Base-by-base conservation (phyloP, 2,329 filamentous ascomycete genomes). In the Cordyceps cicadae region DNA sequence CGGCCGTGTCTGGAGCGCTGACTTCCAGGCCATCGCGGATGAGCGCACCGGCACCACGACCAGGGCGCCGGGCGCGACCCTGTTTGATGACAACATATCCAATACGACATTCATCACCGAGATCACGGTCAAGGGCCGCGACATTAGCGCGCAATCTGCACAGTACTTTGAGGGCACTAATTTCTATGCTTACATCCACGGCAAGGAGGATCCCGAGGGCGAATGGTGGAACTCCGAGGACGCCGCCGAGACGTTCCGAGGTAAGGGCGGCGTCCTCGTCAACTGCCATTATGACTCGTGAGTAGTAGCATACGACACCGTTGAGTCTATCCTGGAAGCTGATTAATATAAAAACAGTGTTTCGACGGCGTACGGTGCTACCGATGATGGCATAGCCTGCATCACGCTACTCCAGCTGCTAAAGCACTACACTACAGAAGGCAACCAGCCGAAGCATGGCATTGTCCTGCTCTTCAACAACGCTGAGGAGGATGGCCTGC, bases 161-260 rank as follows among this genome's bases (percentile, higher is more conserved):
- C 83, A 90, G 32, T 97, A 97, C 71, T 97, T 96, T 67, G 92
- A 97, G 74, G 90, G 91, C 37, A 93, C 85, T 64, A 99, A 97
- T 68, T 86, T 97, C 65, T 87, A 97, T 64, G 87, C 96, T 43
- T 96, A 97, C 69, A 89, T 99, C 62, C 87, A 90, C 51, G 94
- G 94, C 37, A 84, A 81, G 43, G 84, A 92, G 57, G 90, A 93
- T 65, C 83, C 87, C 29, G 77, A 82, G 34, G 86, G 86, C 9
- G 79, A 84, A 49, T 96, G 90, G 88, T 96, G 88, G 89, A 79
- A 80, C 39, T 72, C 71, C 50, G 70, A 66, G 43, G 67, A 68
- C 41, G 73, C 74, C 43, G 73, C 72, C 48, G 73, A 75, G 64
- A 74, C 76, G 63, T 78, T 79, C 24, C 79, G 80, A 63, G 81